Percentiles rank a stretch among this genome's conserved stretches.
Evolutionary conservation across 306 rosid species (phyloP).

Genomic region (Glycyrrhiza uralensis): DNA sequence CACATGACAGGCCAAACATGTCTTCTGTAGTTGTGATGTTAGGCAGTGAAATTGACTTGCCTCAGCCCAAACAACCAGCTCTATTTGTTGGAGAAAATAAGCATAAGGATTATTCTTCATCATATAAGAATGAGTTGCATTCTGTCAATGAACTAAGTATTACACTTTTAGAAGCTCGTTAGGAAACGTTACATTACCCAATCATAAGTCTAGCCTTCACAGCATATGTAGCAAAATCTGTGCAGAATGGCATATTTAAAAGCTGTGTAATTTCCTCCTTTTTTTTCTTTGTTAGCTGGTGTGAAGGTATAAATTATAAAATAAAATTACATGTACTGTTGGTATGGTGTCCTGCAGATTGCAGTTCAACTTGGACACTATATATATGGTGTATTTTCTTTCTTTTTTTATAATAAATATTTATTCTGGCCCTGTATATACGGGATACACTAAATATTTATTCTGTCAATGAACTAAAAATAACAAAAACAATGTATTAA

Average conservation of each 20-base stretch:
- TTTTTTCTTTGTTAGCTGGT: background rate
- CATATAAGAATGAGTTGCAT: constrained; percentile 20
- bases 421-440: background rate
- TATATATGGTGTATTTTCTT: background rate
- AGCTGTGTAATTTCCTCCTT: background rate
- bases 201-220: background rate
- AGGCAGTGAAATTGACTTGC: constrained; percentile 30
- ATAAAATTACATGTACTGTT: background rate
- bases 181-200: background rate
- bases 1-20: constrained; percentile 35
- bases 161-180: constrained; percentile 10
- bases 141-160: constrained; percentile 17
- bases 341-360: background rate
- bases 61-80: constrained; percentile 47
- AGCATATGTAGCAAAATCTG: background rate
- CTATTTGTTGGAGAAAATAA: constrained; percentile 15
- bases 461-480: too few species aligned
- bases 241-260: background rate
- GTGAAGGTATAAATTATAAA: background rate
- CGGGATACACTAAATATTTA: background rate
- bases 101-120: background rate
- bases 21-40: constrained; percentile 43
- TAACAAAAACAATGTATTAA: background rate
- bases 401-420: background rate
- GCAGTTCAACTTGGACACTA: background rate